Base-by-base conservation (phyloP, 2,329 filamentous ascomycete genomes). In the Xylariaceae sp. region DNA sequence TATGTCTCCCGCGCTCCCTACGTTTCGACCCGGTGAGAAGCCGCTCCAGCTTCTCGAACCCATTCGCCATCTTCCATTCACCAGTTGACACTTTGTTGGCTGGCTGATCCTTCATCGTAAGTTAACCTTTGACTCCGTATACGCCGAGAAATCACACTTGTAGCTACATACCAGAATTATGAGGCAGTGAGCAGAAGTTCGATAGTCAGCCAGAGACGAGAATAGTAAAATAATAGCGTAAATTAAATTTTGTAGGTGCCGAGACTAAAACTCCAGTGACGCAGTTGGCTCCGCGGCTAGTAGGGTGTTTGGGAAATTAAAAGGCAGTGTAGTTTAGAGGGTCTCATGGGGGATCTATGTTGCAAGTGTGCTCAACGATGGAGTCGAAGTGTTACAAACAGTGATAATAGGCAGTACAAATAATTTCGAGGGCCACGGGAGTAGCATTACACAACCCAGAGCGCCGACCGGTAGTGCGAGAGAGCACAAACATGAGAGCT, bases 31-130 rank as follows among this genome's bases (percentile, higher is more conserved):
- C 59, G 8, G 58, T 60, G 65, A 84, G 83, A 58, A 83, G 72
- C 62, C 73, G 75, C 70, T 83, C 81, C 37, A 84, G 67, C 52
- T 61, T 71, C 56, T 73, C 79, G 36, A 82, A 70, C 10, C 78
- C 71, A 62, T 73, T 77, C 47, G 78, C 72, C 80, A 82, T 81
- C 47, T 57, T 73, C 52, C 53, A 46, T 20, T 26, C 15, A 20
- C 7, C 26, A 21, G 15, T 21, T 6, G 15, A 30, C 6, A 16
- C 13, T 21, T 6, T 48, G 33, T 46, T 20, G 26, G n/a, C 16
- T 8, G 15, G 29, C 42, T 33, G 3, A 24, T 8, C 3, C 20
- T 53, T 32, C 24, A 46, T 45, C 6, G 4, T 39, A 13, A 18
- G 27, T 59, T 40, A 54, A 47, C 36, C 20, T 2, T 51, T 26